Evolutionary conservation across 1,284 basidiomycete species (phyloP), one percentile per base, ranked within the genome.

Genomic region (Sparassis latifolia): DNA sequence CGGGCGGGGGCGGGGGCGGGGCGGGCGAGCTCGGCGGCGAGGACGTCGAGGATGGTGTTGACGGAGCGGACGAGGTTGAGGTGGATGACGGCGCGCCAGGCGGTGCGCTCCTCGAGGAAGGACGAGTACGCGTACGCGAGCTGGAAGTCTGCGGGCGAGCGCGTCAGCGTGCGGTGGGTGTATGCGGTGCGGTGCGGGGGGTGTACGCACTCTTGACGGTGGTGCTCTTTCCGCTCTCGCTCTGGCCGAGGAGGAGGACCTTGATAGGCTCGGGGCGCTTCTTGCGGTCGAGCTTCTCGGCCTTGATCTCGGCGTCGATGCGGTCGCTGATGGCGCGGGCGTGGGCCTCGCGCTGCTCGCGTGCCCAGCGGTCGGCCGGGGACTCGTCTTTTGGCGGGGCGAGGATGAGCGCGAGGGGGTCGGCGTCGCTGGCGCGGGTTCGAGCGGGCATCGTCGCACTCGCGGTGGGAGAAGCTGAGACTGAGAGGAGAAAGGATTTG

Each of bases 301-400:
- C 71, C 44, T 75, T 72, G 41, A 88, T 66, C 61, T 79, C 76
- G 50, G 82, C 82, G 69, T 88, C 85, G 55, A 88, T 88, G 53
- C 77, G 74, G 44, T 84, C 81, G 62, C 79, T 85, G 42, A 70
- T 69, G 50, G 72, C 70, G 58, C 75, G 75, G 0, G 83, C 84
- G 52, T 82, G 77, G 0, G 74, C 73, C 61, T 88, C 85, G 5
- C 73, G 72, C 30, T 66, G 68, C 55, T 82, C 77, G 32, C 85
- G 70, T 10, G 65, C 67, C 32, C 72, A 70, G 42, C 74, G 75
- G 49, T 79, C 73, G 32, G 77, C 74, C 2, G 70, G 66, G 0
- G 79, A 74, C 58, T 87, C 85, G 59, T 80, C 68, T 1, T 69
- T 66, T 1, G 85, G 84, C 1, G 85, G 84, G 9, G 74, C 73